phyloP scores from a whole-genome alignment of 257 asterid species.

The Agastache rugosa region DNA sequence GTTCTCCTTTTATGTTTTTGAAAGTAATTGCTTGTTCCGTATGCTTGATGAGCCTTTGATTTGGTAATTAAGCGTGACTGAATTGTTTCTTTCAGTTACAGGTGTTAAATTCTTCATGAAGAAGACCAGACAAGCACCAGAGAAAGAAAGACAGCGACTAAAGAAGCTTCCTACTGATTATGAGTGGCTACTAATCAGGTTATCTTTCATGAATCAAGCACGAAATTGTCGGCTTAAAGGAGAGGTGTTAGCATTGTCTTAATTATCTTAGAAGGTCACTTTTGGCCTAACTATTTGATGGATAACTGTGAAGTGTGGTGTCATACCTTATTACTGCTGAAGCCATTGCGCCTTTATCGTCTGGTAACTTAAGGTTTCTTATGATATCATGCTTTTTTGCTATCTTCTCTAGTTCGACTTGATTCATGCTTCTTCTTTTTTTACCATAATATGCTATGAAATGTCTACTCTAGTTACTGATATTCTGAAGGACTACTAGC shows the following conservation, averaged over 20 bases:
- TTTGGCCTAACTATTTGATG: conserved; percentile 21
- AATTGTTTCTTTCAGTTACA: conserved; percentile 39
- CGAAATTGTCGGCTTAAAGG: conserved; percentile 33
- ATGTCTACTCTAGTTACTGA: not conserved
- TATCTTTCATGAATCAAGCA: conserved; percentile 32
- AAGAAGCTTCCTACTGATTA: conserved; percentile 40
- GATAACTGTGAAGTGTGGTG: not conserved
- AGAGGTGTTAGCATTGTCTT: conserved; percentile 30
- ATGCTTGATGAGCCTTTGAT: conserved; percentile 29
- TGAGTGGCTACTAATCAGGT: conserved; percentile 34
- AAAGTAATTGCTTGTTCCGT: conserved; percentile 33
- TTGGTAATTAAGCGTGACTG: conserved; percentile 13
- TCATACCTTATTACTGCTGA: conserved; percentile 17
- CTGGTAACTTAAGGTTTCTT: not conserved
- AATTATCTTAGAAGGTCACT: conserved; percentile 23
- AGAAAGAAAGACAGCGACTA: conserved; percentile 32
- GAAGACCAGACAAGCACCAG: conserved; percentile 22
- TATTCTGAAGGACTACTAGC: not conserved
- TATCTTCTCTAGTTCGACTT: conserved; percentile 25
- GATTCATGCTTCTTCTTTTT: not conserved
- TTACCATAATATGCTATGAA: not conserved
- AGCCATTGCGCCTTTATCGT: not conserved
- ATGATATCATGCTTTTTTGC: conserved; percentile 8
- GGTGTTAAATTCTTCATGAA: conserved; percentile 28
- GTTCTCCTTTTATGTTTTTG: conserved; percentile 1